These are phyloP conservation scores for Neofusicoccum parvum DNA, from an alignment of 2,329 filamentous ascomycete species.

Conservation along the genomic window DNA sequence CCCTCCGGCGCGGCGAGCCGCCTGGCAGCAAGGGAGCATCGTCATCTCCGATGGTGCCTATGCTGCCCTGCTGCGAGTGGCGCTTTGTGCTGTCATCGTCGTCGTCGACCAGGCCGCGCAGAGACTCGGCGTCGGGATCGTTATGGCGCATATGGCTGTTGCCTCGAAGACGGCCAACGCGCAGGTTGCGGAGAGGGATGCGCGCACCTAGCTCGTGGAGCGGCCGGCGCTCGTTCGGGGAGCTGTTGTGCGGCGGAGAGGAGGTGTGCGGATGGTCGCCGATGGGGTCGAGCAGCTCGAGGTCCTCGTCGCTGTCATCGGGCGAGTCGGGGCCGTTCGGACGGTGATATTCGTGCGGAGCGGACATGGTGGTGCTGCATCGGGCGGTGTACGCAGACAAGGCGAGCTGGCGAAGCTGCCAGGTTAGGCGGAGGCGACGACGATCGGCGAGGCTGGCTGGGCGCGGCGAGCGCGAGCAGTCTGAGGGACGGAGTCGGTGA, in stretches of 20 bases:
- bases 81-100: constrained; percentile 57
- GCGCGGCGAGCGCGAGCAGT: not conserved
- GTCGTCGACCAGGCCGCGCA: constrained; percentile 67
- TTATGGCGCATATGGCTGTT: constrained; percentile 36
- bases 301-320: constrained; percentile 67
- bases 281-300: constrained; percentile 73
- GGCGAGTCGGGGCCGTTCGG: constrained; percentile 67
- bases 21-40: constrained; percentile 71
- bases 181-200: constrained; percentile 70
- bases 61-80: constrained; percentile 60
- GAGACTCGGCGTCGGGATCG: constrained; percentile 65
- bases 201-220: constrained; percentile 49
- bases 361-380: constrained; percentile 43
- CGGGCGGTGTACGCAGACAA: constrained; percentile 29
- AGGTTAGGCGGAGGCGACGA: constrained; percentile 19
- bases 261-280: constrained; percentile 29
- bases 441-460: constrained; percentile 20
- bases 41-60: constrained; percentile 61
- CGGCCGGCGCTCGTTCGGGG: constrained; percentile 34
- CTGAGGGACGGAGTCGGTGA: not conserved
- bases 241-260: constrained; percentile 33
- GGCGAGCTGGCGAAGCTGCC: constrained; percentile 25
- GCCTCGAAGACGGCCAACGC: constrained; percentile 50
- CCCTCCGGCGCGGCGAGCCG: constrained; percentile 31
- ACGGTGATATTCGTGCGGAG: constrained; percentile 49